Base-by-base conservation (phyloP, 805 yeast species). In the Pichia manshurica region DNA sequence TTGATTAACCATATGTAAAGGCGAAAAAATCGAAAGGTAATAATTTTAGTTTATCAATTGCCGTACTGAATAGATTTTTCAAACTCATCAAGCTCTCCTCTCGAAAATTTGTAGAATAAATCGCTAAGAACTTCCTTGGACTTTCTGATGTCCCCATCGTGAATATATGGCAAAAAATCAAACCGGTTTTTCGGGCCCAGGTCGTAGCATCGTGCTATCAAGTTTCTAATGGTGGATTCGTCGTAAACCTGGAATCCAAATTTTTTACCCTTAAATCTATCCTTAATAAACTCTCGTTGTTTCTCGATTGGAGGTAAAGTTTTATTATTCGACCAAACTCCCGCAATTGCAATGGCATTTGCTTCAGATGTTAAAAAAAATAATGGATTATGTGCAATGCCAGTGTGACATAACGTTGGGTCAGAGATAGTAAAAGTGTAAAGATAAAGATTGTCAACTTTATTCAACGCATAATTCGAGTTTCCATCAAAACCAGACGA, bases 331-430 rank as follows among this genome's bases (percentile, higher is more conserved):
- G 77, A 65, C 82, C 81, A 78, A 12, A 75, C 74, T 6, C 82
- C 82, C 10, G 79, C 77, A 37, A 77, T 62, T 0, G 79, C 77
- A 13, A 78, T 73, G 1, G 79, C 73, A 45, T 67, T 62, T 0
- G 75, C 64, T 53, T 78, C 83, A 46, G 77, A 72, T 5, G 73
- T 66, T 43, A 73, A 69, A 64, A 75, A 76, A 47, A 71, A 69
- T 31, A 74, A 57, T 7, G 75, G 71, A 8, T 75, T 70, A 4
- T 71, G 54, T 5, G 72, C 61, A 2, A 67, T 57, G 1, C 77
- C 75, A 16, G 67, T 66, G 20, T 66, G 57, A 0, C 69, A 73
- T 23, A 73, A 54, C 0, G 75, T 66, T 16, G 75, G 74, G 52
- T 73, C 78, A 3, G 58, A 63, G 28, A 69, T 59, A 3, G 67